Base-by-base conservation (phyloP, 805 yeast genomes). In the Nematodospora valgi region DNA sequence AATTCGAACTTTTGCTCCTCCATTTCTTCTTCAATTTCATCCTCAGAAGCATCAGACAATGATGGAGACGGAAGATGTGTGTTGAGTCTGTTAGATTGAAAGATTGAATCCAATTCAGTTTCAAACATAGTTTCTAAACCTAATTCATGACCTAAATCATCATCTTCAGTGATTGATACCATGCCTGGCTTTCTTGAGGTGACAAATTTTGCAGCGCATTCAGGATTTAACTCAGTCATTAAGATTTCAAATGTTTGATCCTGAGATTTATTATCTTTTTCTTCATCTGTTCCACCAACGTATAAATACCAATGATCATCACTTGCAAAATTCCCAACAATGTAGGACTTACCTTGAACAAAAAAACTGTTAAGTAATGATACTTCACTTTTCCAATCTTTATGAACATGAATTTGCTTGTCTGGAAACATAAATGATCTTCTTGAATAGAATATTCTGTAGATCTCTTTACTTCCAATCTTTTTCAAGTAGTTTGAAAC, bases 221-320 rank as follows among this genome's bases (percentile, higher is more conserved):
- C 59, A 2, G 75, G 76, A 40, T 78, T 72, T 44, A 91, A 68
- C 30, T 82, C 89, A 2, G 96, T 87, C 98, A 91, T 91, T 54
- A 91, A 69, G 27, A 91, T 69, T 63, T 91, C 98, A 49, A 89
- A 72, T 2, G 95, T 87, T 55, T 84, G 86, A 58, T 82, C 91
- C n/a, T 32, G 18, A 15, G 13, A 11, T 6, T 25, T 19, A 12
- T 5, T 6, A 16, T 26, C 16, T 7, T 20, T 12, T 14, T 26
- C 18, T 11, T 30, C 17, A n/a, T 30, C 28, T 21, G 41, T 32
- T 6, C 84, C 81, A 23, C 83, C 85, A 38, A 79, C 72, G 56
- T 84, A 91, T 45, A 91, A 63, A 55, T 86, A 84, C 98, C 98
- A 91, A 54, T 88, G 95, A 52, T 86, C 93, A 38, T 79, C 79